Conservation (phyloP, 2,329 filamentous ascomycete genomes). For the Graphilbum fragrans region DNA sequence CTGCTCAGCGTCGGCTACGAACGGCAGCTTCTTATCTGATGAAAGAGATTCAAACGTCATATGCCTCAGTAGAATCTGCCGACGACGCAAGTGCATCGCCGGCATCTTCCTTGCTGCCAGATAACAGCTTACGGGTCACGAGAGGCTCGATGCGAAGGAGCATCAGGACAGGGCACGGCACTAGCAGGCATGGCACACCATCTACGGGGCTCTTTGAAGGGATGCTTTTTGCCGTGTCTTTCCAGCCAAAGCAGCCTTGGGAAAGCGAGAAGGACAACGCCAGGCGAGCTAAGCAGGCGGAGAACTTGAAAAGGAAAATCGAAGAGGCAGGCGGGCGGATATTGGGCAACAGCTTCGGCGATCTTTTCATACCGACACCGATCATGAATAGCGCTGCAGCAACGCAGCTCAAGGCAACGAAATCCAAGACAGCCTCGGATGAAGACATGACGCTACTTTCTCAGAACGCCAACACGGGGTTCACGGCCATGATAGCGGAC, state of each 20-base stretch:
- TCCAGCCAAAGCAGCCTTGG: conserved; percentile 37
- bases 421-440: conserved; percentile 15
- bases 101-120: conserved; percentile 14
- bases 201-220: conserved; percentile 47
- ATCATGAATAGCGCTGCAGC: conserved; percentile 21
- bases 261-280: conserved; percentile 38
- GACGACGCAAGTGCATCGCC: conserved; percentile 33
- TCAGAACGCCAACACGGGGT: conserved; percentile 47
- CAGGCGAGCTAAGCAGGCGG: conserved; percentile 25
- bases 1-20: background rate
- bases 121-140: conserved; percentile 20
- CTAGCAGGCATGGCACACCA: background rate
- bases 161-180: conserved; percentile 11
- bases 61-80: conserved; percentile 22
- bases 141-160: conserved; percentile 9
- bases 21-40: too few relatives aligned
- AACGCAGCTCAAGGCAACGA: too few relatives aligned
- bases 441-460: conserved; percentile 40
- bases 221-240: conserved; percentile 84
- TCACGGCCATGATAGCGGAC: conserved; percentile 78
- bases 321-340: conserved; percentile 59
- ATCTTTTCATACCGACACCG: conserved; percentile 51
- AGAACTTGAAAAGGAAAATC: conserved; percentile 48
- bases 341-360: conserved; percentile 64
- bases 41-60: conserved; percentile 2